Evolutionary conservation across 1,139 yeast species (phyloP), one percentile per base, ranked within the genome.

Genomic region (Yamadazyma trypodendri): DNA sequence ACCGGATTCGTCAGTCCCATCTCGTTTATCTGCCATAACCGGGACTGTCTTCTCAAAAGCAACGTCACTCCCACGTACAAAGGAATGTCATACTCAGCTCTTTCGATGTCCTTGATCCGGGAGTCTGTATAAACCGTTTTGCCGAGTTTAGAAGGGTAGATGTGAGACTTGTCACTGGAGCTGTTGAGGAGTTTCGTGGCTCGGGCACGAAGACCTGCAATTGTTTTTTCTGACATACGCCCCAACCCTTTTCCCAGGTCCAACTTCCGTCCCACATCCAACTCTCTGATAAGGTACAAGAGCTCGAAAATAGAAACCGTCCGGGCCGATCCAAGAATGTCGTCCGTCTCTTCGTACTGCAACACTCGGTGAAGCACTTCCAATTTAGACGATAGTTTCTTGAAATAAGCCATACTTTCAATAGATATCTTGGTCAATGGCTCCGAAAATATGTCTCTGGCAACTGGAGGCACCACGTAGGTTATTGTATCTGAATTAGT

Each of bases 361-460:
- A 82, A 53, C 3, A 63, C 52, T 39, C 79, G 63, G 55, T 83
- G 86, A 20, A 82, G 49, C 3, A 67, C 48, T 52, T 79, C 84
- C 35, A 83, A 60, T 46, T 74, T 74, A 35, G 58, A 49, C 16
- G 64, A 46, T 9, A 60, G 54, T 10, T 49, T 47, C 17, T 69
- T 68, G 31, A 72, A 45, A 28, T 52, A 46, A 3, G 50, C 41
- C 60, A 70, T 65, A 2, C 75, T 52, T 5, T 50, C 46, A n/a
- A 63, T 54, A 2, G 72, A 58, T 6, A 69, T 43, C 3, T 53
- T 45, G 1, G 61, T 52, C 36, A 71, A 57, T 0, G 60, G 55
- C 6, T 43, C 44, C 9, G 62, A 54, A 40, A 60, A 69, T 4
- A 65, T 37, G 6, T 49, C 45, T 24, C 76, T 54, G 0, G 74